Base-by-base conservation (phyloP, 768 basidiomycete genomes). In the Suillus lakei region DNA sequence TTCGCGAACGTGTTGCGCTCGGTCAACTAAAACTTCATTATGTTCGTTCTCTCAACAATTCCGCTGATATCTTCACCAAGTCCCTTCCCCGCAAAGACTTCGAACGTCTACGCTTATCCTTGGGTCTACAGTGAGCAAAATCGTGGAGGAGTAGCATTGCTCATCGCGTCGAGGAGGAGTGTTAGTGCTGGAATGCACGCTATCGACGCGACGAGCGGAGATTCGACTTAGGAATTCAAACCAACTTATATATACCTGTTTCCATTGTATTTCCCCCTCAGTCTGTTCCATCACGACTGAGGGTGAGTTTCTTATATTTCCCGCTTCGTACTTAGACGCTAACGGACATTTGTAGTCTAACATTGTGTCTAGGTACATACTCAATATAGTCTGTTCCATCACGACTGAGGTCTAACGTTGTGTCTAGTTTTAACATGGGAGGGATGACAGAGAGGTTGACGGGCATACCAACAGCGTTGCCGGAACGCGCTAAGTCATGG, bases 1-100 rank as follows among this genome's bases (percentile, higher is more conserved):
- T 46, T 12, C n/a, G 44, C 4, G 12, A 46, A 0, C n/a, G n/a
- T 0, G n/a, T 46, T 0, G 4, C 10, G 0, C 10, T 1, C 0
- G n/a, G 44, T 0, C 44, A 46, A 13, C n/a, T 46, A 1, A 46
- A 46, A 13, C n/a, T 46, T 0, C 10, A 10, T 0, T 46, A 46
- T 2, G 10, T 46, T 0, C 10, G 12, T 12, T 46, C n/a, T 0
- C 21, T 46, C 12, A 46, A 46, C 5, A 46, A 46, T 10, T 0
- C 46, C 2, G 46, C 46, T 0, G 5, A 23, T 3, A 46, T 46
- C 4, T 46, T 46, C 5, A 46, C 46, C 5, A 46, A 46, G 4
- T 3, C 46, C 1, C 12, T 23, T 0, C n/a, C 44, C 0, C 2
- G 44, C 0, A 46, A 46, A 3, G 46, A 46, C 46, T 46, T 46